Base-by-base conservation (phyloP, 2,329 filamentous ascomycete species). In the Diplocarpon rosae region DNA sequence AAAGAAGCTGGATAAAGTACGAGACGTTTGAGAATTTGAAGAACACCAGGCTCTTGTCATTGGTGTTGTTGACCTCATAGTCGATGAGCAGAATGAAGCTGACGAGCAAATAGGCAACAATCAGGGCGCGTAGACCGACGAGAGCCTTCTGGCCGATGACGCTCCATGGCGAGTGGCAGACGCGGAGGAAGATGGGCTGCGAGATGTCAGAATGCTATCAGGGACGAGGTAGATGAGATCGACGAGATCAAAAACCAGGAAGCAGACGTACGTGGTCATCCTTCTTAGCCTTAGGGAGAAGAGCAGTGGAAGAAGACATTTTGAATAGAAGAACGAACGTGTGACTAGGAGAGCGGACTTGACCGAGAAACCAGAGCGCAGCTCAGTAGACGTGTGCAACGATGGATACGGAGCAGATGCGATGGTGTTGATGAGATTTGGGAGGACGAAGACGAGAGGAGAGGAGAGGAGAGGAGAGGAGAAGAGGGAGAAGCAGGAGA, bases 151-250 rank as follows among this genome's bases (percentile, higher is more conserved):
- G 59, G 14, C 53, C 48, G 14, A 64, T 53, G 16, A 16, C 43
- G 31, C 39, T 28, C 59, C 60, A 63, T 52, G 60, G 60, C 12
- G 60, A 60, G 44, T 63, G 59, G 49, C 59, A 63, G 40, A 59
- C 54, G 17, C 60, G 58, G 30, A 62, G 53, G 37, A 62, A 62
- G 54, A 62, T 62, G 30, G 60, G 52, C 52, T 62, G 33, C 7
- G 24, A 29, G 5, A 29, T 30, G 31, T 24, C 20, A 24, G 20
- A 3, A 7, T 24, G 20, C 4, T 24, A 24, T 24, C 7, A 7
- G 20, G 3, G 20, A 24, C 20, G 20, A 24, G 20, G 20, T 7
- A 4, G 20, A 24, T 24, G 20, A 24, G 3, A 3, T 24, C 20
- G 20, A 24, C 4, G 3, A 24, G 7, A 4, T 24, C 20, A 24